A percentile compares a stretch with the other conserved stretches of the same genome.
Evolutionary conservation across 257 asterid species (phyloP).

Genomic region (Jasminum sambac): DNA sequence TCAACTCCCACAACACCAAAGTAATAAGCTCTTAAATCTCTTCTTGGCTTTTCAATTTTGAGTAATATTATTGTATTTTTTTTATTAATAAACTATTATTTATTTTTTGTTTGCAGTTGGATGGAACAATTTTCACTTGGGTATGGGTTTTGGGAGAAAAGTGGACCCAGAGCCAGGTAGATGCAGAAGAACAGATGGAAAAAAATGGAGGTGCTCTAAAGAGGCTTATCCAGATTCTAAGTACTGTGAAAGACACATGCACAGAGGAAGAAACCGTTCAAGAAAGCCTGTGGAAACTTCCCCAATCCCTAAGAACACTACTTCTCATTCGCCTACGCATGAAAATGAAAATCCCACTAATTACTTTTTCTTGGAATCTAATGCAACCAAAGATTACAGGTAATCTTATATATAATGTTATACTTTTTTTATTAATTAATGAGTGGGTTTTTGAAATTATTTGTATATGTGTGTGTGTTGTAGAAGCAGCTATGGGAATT

Average conservation of each 20-base stretch:
- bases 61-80: neutral
- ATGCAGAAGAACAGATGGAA: slow-evolving; percentile 95
- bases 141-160: slow-evolving; percentile 77
- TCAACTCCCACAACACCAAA: slow-evolving; percentile 50
- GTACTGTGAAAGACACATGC: slow-evolving; percentile 99
- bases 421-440: neutral
- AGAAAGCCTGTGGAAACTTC: slow-evolving; percentile 98
- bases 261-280: slow-evolving; percentile 99
- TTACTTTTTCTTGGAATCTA: slow-evolving; percentile 45
- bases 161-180: slow-evolving; percentile 98
- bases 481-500: slow-evolving; percentile 44
- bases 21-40: slow-evolving; percentile 19
- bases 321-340: slow-evolving; percentile 17
- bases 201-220: slow-evolving; percentile 95
- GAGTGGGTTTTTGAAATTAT: neutral
- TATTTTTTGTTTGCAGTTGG: slow-evolving; percentile 29
- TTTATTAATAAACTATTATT: neutral
- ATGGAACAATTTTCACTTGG: slow-evolving; percentile 62
- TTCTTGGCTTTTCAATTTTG: too few species aligned
- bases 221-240: slow-evolving; percentile 94
- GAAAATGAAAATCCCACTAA: slow-evolving; percentile 41
- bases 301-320: slow-evolving; percentile 31
- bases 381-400: slow-evolving; percentile 40
- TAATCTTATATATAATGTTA: neutral
- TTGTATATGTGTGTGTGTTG: neutral